Evolutionary conservation across 345 rosid genomes (phyloP).

Genomic region (Pseudoturritis turrita): DNA sequence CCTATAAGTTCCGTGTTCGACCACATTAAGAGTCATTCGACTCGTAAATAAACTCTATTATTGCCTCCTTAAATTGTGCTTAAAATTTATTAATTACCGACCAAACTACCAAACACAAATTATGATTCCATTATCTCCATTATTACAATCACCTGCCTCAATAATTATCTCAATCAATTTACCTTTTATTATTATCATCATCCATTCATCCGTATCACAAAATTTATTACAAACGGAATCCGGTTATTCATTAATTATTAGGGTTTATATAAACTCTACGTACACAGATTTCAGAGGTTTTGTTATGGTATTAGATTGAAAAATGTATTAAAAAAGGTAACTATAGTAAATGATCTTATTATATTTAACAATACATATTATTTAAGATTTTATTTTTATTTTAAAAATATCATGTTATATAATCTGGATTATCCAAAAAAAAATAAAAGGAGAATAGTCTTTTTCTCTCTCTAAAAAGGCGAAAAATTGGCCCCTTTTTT

Average conservation of each 20-base stretch:
- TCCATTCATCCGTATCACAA: background rate
- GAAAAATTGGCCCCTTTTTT: no score
- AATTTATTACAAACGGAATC: background rate
- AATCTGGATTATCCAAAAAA: no score
- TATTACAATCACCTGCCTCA: conserved; percentile 16
- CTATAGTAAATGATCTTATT: no score
- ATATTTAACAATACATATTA: no score
- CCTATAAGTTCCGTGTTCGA: background rate
- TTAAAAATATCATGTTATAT: no score
- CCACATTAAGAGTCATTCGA: background rate
- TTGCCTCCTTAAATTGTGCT: conserved; percentile 1
- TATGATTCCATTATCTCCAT: conserved; percentile 24
- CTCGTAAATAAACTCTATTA: background rate
- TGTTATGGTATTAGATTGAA: no score
- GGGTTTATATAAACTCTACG: background rate
- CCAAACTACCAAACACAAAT: conserved; percentile 23
- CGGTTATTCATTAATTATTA: background rate
- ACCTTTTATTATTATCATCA: background rate
- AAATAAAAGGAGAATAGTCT: no score
- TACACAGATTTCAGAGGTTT: background rate
- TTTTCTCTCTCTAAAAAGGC: no score
- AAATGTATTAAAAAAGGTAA: no score
- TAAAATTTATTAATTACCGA: conserved; percentile 18
- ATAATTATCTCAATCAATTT: conserved; percentile 11
- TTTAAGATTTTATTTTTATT: no score